Percentiles rank a stretch among this genome's conserved stretches.
Evolutionary conservation across 352 stramenopile species (phyloP).

Genomic region (Phytopythium helicoides): DNA sequence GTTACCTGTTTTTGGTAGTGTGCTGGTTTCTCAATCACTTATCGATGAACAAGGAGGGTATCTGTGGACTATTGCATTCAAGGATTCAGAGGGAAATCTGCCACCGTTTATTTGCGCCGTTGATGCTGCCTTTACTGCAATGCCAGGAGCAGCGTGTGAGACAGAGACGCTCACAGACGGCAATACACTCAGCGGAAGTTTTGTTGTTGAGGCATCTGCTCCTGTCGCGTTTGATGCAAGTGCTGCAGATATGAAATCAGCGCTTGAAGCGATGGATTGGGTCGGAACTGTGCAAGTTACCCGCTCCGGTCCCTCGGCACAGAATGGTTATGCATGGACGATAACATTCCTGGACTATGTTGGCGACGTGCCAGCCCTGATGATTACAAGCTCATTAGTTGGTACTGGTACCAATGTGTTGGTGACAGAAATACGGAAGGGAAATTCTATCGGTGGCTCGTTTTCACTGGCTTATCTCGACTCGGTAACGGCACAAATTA

Average conservation of each 20-base stretch:
- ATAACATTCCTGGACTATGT: slow-evolving; percentile 75
- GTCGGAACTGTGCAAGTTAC: slow-evolving; percentile 60
- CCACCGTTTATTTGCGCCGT: slow-evolving; percentile 72
- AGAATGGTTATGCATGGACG: slow-evolving; percentile 72
- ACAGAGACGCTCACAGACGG: slow-evolving; percentile 67
- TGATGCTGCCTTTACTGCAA: slow-evolving; percentile 32
- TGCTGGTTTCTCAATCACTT: slow-evolving; percentile 63
- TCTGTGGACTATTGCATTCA: slow-evolving; percentile 76
- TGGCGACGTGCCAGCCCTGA: slow-evolving; percentile 56
- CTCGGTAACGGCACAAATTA: slow-evolving; percentile 34
- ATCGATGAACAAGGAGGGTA: slow-evolving; percentile 64
- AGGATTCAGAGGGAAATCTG: slow-evolving; percentile 58
- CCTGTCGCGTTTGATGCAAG: slow-evolving; percentile 60
- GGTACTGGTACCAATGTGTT: slow-evolving; percentile 57
- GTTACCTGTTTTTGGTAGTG: slow-evolving; percentile 58
- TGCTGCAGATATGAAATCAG: slow-evolving; percentile 36
- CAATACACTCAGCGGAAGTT: slow-evolving; percentile 70
- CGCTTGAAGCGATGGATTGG: slow-evolving; percentile 60
- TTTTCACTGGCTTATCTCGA: slow-evolving; percentile 60
- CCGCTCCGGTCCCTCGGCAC: slow-evolving; percentile 38
- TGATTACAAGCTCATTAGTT: slow-evolving; percentile 57
- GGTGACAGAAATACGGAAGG: slow-evolving; percentile 62
- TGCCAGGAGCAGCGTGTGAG: slow-evolving; percentile 36
- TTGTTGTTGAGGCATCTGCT: slow-evolving; percentile 59
- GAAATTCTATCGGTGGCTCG: slow-evolving; percentile 57